Evolutionary conservation across 1,284 basidiomycete genomes (phyloP).

Genomic region (Tranzscheliella williamsii): DNA sequence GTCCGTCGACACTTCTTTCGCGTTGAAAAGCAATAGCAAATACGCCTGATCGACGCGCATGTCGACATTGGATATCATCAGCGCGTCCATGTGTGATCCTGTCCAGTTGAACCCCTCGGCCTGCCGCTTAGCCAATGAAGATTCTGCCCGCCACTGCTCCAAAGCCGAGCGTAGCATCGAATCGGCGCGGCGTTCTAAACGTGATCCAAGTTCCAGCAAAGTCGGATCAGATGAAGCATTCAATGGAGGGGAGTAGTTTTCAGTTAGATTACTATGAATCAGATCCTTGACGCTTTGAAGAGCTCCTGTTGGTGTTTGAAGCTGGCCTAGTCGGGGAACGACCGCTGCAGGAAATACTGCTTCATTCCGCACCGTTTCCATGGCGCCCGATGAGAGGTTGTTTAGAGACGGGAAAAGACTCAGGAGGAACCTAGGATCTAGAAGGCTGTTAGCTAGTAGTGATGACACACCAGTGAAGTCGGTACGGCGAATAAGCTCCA

Average conservation of each 20-base stretch:
- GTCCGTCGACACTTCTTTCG: neutral
- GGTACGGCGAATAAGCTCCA: constrained; percentile 26
- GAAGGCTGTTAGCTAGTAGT: constrained; percentile 8
- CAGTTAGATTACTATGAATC: constrained; percentile 20
- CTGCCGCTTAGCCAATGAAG: neutral
- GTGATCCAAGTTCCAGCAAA: constrained; percentile 4
- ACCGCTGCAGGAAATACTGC: neutral
- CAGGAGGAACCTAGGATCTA: constrained; percentile 37
- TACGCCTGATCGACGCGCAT: constrained; percentile 19
- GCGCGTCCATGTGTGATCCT: constrained; percentile 27
- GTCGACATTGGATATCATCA: constrained; percentile 17
- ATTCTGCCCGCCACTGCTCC: constrained; percentile 9
- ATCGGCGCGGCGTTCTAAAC: constrained; percentile 21
- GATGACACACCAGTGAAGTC: constrained; percentile 27
- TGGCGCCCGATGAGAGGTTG: neutral
- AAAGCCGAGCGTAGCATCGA: constrained; percentile 28
- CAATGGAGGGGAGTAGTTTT: constrained; percentile 46
- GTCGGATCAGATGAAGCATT: constrained; percentile 8
- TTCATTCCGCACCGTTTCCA: neutral
- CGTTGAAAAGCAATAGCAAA: constrained; percentile 1
- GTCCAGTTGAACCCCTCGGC: constrained; percentile 1
- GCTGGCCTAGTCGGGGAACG: neutral
- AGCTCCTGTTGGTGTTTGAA: neutral
- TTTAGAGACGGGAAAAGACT: constrained; percentile 14
- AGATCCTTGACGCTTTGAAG: constrained; percentile 14